These are phyloP conservation scores for Pueraria montana DNA, from an alignment of 306 rosid species.

Conservation along the genomic window DNA sequence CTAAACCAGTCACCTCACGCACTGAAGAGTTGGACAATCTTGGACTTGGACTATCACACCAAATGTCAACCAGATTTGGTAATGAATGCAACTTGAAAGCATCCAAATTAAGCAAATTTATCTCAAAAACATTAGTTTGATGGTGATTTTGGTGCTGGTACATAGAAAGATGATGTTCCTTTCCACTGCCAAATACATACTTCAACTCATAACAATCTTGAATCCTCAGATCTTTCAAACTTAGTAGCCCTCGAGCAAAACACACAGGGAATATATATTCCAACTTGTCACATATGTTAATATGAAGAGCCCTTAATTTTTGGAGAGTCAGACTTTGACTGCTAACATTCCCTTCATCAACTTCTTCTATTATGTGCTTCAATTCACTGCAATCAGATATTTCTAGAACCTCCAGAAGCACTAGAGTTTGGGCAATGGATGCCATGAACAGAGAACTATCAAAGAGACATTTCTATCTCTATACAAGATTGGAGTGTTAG, in stretches of 20 bases:
- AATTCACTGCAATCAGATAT: not conserved
- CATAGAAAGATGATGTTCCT: not conserved
- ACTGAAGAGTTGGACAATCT: too few relatives aligned
- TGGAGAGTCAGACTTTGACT: slow-evolving; percentile 14
- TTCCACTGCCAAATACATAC: slow-evolving; percentile 34
- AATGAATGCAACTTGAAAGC: too few relatives aligned
- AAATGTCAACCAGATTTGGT: too few relatives aligned
- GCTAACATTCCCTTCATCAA: not conserved
- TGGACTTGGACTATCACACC: too few relatives aligned
- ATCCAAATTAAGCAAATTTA: too few relatives aligned
- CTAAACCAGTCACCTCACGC: too few relatives aligned
- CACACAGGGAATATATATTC: slow-evolving; percentile 25
- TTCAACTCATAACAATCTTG: not conserved
- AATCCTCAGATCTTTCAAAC: not conserved
- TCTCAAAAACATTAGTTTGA: too few relatives aligned
- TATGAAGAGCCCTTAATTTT: slow-evolving; percentile 15
- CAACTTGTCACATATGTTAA: not conserved
- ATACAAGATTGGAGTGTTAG: not conserved
- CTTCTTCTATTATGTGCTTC: slow-evolving; percentile 21
- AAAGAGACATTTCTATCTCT: slow-evolving; percentile 19
- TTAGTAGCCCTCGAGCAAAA: not conserved
- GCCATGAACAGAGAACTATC: slow-evolving; percentile 12
- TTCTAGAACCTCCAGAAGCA: not conserved
- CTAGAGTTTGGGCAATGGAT: slow-evolving; percentile 26
- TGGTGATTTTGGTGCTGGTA: too few relatives aligned